A percentile compares a stretch with the other conserved stretches of the same genome.
Evolutionary conservation across 208 protist genomes (phyloP).

Genomic region (Trypanosoma rangeli): DNA sequence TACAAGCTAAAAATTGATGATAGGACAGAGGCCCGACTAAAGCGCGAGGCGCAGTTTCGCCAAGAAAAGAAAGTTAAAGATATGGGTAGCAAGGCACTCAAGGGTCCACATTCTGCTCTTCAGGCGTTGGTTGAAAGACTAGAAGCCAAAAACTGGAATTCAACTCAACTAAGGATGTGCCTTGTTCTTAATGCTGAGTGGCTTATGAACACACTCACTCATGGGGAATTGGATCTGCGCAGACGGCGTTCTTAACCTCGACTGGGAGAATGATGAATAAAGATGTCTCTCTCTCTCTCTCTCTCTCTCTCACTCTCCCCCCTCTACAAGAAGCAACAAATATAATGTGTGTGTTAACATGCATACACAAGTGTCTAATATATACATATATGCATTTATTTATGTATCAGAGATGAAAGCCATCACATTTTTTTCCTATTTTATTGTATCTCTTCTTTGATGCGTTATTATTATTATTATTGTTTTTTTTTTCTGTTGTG

Average conservation of each 20-base stretch:
- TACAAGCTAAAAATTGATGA: conserved; percentile 63
- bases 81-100: conserved; percentile 17
- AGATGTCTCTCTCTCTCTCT: background rate
- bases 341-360: background rate
- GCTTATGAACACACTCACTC: conserved; percentile 56
- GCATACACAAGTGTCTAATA: too few species aligned
- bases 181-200: conserved; percentile 50
- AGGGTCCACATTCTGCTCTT: conserved; percentile 36
- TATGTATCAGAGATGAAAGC: background rate
- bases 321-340: background rate
- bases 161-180: conserved; percentile 41
- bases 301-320: background rate
- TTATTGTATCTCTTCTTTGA: background rate
- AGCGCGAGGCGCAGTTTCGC: conserved; percentile 46
- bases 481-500: conserved; percentile 13
- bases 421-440: background rate
- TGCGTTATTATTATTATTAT: conserved; percentile 14
- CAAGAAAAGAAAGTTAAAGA: conserved; percentile 27
- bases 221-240: conserved; percentile 49
- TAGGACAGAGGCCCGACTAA: conserved; percentile 46
- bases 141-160: conserved; percentile 40
- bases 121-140: conserved; percentile 41
- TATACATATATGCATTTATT: background rate
- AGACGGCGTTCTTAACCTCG: conserved; percentile 14
- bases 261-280: background rate